phyloP scores from a whole-genome alignment of 345 rosid species.

The Cardamine resedifolia region DNA sequence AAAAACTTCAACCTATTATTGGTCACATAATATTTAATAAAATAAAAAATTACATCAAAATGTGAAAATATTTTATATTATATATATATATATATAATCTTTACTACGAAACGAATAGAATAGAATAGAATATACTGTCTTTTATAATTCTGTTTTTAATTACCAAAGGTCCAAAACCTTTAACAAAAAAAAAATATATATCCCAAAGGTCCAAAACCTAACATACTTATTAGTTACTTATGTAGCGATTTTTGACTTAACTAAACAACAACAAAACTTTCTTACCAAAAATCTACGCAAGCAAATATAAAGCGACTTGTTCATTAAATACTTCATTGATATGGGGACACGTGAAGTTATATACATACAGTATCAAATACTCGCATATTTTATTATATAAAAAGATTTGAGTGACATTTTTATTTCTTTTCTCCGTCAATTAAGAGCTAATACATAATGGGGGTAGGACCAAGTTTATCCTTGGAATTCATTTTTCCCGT shows the following conservation, averaged over 20 bases:
- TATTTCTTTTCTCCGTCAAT: not conserved
- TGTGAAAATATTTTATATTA: too few relatives aligned
- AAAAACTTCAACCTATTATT: too few relatives aligned
- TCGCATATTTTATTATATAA: not conserved
- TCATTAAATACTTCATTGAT: not conserved
- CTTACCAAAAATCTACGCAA: not conserved
- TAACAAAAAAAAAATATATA: too few relatives aligned
- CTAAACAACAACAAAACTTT: not conserved
- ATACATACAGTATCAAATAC: not conserved
- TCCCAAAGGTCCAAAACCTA: too few relatives aligned
- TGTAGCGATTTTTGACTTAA: too few relatives aligned
- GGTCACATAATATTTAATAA: too few relatives aligned
- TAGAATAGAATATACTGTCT: too few relatives aligned
- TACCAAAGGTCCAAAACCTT: not conserved
- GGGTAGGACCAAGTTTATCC: slow-evolving; percentile 19
- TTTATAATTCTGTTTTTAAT: not conserved
- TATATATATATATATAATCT: too few relatives aligned
- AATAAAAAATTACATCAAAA: too few relatives aligned
- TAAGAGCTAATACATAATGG: not conserved
- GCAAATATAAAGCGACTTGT: not conserved
- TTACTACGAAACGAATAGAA: too few relatives aligned
- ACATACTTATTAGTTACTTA: too few relatives aligned
- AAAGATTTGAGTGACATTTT: not conserved
- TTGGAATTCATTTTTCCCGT: not conserved
- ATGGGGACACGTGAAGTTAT: not conserved